Base-by-base conservation (phyloP, 352 stramenopile species). In the Phytophthora sojae region DNA sequence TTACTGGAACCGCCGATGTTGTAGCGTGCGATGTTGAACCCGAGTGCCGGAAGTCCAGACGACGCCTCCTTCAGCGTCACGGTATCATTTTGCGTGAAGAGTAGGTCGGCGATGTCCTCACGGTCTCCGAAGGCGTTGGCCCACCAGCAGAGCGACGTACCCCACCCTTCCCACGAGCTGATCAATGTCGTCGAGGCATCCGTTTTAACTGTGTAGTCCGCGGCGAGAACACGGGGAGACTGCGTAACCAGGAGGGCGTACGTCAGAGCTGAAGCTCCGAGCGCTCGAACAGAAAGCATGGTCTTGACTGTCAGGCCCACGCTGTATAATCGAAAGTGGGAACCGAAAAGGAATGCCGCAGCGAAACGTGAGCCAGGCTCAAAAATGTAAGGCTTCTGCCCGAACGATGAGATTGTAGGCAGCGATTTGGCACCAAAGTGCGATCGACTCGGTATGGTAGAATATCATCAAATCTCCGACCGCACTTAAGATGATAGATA, bases 11-110 rank as follows among this genome's bases (percentile, higher is more conserved):
- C 81, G 35, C 81, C 81, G 15, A 89, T 72, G 63, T 89, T 89
- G 72, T 89, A 91, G 32, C 81, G 81, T 7, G 67, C 81, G n/a
- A 91, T 85, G 67, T 84, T 91, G 45, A 91, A 69, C 7, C 77
- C 77, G 1, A 88, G 57, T 0, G 65, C 75, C 0, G 82, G 79
- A 8, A 88, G 52, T 9, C 35, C 69, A 14, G 67, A 65, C 17
- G 65, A 57, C 17, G 63, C 54, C 15, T 61, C 44, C 2, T 61
- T 53, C 39, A 88, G 32, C 6, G 55, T 66, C 15, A 88, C 76
- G 11, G 73, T 57, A 42, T 65, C 58, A 19, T 79, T 82, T 51
- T 64, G 62, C 12, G 82, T 83, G 73, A 85, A 90, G 15, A 90
- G 71, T 60, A 79, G 56, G 45, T 88, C 79, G 37, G 79, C 82